Percentiles rank a stretch among this genome's conserved stretches.
Conservation (phyloP, 2,329 filamentous ascomycete genomes). For the Alternaria angustiovoidea region DNA sequence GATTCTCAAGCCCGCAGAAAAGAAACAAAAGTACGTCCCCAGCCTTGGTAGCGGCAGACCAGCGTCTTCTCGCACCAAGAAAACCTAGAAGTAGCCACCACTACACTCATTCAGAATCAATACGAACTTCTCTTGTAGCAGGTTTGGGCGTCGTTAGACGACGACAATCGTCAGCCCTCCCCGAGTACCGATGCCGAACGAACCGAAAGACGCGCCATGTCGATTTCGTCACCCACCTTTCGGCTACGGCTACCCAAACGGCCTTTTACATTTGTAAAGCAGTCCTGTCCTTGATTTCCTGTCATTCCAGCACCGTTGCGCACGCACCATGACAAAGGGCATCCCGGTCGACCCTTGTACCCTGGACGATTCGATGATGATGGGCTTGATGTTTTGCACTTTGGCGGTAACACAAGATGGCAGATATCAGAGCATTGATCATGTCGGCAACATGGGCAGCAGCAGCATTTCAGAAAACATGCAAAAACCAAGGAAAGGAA, state of each 20-base stretch:
- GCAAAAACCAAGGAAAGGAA: constrained; percentile 19
- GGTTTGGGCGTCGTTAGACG: constrained; percentile 91
- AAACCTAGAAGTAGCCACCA: constrained; percentile 66
- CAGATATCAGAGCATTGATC: constrained; percentile 14
- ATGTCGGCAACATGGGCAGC: constrained; percentile 4
- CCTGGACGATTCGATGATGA: constrained; percentile 22
- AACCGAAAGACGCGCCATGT: constrained; percentile 41
- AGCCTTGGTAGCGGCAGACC: constrained; percentile 74
- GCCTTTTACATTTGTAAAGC: constrained; percentile 40
- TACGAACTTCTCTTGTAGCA: constrained; percentile 71
- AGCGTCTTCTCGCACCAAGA: constrained; percentile 75
- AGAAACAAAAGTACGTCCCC: constrained; percentile 99
- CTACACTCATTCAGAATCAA: constrained; percentile 47
- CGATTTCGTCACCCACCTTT: constrained; percentile 47
- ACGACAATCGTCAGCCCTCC: constrained; percentile 44
- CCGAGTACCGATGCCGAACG: constrained; percentile 42
- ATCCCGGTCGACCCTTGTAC: constrained; percentile 12
- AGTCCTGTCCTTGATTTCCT: constrained; percentile 31
- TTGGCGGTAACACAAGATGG: constrained; percentile 37
- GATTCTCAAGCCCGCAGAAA: constrained; percentile 99
- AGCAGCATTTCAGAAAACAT: constrained; percentile 6
- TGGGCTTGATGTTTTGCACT: constrained; percentile 27
- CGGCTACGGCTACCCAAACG: constrained; percentile 42
- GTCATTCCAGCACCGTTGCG: constrained; percentile 30
- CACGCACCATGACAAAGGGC: constrained; percentile 13